phyloP scores from a whole-genome alignment of 1,284 basidiomycete genomes.

The Trichosporon sp. region DNA sequence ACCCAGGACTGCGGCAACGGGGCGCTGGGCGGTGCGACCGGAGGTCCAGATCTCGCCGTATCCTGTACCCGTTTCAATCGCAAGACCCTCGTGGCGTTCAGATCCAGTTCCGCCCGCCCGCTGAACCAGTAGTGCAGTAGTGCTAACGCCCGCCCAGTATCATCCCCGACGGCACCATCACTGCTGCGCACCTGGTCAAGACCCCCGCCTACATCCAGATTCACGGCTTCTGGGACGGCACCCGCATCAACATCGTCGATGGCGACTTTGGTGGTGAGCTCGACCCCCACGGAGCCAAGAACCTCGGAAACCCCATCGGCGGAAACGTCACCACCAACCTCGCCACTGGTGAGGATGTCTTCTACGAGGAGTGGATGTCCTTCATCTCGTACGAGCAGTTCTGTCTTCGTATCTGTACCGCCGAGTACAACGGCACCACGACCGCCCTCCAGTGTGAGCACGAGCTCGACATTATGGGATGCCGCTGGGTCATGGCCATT shows the following conservation, averaged over 20 bases:
- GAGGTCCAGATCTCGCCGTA: not conserved
- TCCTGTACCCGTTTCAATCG: not conserved
- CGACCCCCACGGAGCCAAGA: constrained; percentile 49
- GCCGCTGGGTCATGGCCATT: constrained; percentile 48
- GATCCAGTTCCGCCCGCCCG: not conserved
- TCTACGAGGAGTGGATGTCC: constrained; percentile 54
- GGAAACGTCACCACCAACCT: constrained; percentile 53
- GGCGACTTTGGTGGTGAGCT: constrained; percentile 51
- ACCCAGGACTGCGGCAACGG: not conserved
- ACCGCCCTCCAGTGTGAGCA: constrained; percentile 44
- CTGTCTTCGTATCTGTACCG: constrained; percentile 49
- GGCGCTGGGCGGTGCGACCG: not conserved
- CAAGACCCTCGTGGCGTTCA: not conserved
- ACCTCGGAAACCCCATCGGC: constrained; percentile 52
- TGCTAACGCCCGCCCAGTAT: constrained; percentile 23
- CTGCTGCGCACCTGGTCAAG: constrained; percentile 36
- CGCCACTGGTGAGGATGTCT: constrained; percentile 49
- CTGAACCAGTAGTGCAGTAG: too few species aligned
- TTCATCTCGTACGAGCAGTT: constrained; percentile 47
- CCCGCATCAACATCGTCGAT: constrained; percentile 48
- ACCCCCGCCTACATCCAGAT: constrained; percentile 49
- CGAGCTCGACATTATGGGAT: constrained; percentile 48
- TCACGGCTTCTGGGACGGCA: constrained; percentile 49
- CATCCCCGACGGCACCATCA: constrained; percentile 46
- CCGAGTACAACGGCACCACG: constrained; percentile 35